These are phyloP conservation scores for Amphirosellinia nigrospora DNA, from an alignment of 495 filamentous ascomycete species.

Conservation along the genomic window DNA sequence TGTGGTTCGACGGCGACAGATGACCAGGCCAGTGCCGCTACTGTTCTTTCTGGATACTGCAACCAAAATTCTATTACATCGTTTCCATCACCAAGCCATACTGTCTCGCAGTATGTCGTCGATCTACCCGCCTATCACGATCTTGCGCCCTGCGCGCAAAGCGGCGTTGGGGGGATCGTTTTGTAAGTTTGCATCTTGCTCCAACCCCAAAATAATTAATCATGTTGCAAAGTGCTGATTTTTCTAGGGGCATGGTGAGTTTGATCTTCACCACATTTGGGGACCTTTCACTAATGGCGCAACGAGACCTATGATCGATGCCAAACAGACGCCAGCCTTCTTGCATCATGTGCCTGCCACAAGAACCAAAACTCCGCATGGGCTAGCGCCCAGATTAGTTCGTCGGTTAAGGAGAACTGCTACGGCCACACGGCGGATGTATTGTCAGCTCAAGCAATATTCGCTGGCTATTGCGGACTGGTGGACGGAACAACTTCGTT, in stretches of 20 bases:
- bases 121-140: slow-evolving; percentile 49
- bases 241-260: slow-evolving; percentile 45
- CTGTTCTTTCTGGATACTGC: slow-evolving; percentile 55
- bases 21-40: slow-evolving; percentile 51
- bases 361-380: slow-evolving; percentile 53
- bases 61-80: slow-evolving; percentile 43
- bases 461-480: slow-evolving; percentile 55
- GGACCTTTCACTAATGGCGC: slow-evolving; percentile 25
- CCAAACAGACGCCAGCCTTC: slow-evolving; percentile 40
- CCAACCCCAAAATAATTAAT: not conserved
- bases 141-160: slow-evolving; percentile 52
- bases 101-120: slow-evolving; percentile 53
- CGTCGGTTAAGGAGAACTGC: slow-evolving; percentile 48
- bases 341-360: slow-evolving; percentile 54
- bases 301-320: slow-evolving; percentile 36
- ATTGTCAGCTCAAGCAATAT: slow-evolving; percentile 53
- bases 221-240: not conserved
- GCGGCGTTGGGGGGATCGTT: slow-evolving; percentile 47
- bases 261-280: not conserved
- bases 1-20: slow-evolving; percentile 50
- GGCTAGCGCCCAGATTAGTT: slow-evolving; percentile 47
- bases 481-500: slow-evolving; percentile 53
- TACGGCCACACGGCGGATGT: slow-evolving; percentile 48
- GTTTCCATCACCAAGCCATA: slow-evolving; percentile 45
- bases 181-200: slow-evolving; percentile 35